Evolutionary conservation across 257 asterid genomes (phyloP), one percentile per base, ranked within the genome.

Genomic region (Verbena officinalis): DNA sequence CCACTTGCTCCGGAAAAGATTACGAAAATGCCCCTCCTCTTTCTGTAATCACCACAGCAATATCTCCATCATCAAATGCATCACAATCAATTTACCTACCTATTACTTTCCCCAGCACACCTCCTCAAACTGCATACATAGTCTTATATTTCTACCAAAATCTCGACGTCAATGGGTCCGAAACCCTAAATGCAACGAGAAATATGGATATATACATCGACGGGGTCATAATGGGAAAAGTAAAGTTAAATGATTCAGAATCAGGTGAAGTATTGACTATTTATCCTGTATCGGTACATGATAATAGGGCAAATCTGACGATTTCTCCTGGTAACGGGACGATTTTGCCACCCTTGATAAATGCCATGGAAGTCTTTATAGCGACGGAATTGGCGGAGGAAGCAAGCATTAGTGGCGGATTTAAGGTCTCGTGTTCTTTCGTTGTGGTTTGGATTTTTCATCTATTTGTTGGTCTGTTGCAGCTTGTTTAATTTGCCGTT

Each of bases 241-340:
- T 61, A 1, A 27, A 27, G 31, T n/a, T 61, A 0, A 27, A 60
- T 3, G 4, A 1, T 3, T 24, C 2, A n/a, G 15, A 6, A 9
- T n/a, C 42, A 0, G 38, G 43, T 9, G 30, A 60, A 24, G 66
- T 60, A 11, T 24, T 60, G 9, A 44, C 67, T 11, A 1, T 61
- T 1, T 61, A 61, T 24, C 67, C 67, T 0, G 5, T 61, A 5
- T 10, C 30, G 45, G 56, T 61, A 9, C 67, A 61, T 42, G 66
- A 22, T 9, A 54, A 22, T 16, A 17, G 12, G 2, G 45, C 19
- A 5, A 44, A 61, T n/a, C 19, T 61, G 1, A 61, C 67, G 9
- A 16, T 61, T 30, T 61, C 67, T n/a, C 44, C 67, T 12, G 65
- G 40, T 0, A 61, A 61, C 24, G 55, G 67, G 44, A 45, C 67